Base-by-base conservation (phyloP, 306 rosid species). In the Begonia fuchsioides region DNA sequence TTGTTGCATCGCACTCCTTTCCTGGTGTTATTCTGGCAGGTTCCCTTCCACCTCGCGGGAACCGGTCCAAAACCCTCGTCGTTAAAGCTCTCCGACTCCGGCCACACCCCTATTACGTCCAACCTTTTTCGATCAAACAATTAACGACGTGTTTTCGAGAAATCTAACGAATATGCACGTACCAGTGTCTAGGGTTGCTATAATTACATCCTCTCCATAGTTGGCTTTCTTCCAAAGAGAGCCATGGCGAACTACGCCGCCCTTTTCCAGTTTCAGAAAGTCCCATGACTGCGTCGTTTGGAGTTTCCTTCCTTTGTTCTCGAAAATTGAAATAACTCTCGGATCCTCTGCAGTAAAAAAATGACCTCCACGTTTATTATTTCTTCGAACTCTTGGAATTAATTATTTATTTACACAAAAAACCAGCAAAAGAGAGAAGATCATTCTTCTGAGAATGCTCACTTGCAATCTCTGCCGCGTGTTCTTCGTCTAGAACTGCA, bases 41-140 rank as follows among this genome's bases (percentile, higher is more conserved):
- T 50, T 64, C 93, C 95, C 60, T 69, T 81, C 95, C 95, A 85
- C 66, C 61, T 73, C 44, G 73, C 41, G 7, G 95, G 93, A 58
- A 85, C 47, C 20, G 80, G 75, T 38, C 81, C 80, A 3, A 61
- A 54, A 8, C 86, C 88, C 8, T 78, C 50, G 51, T 81, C 95
- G 11, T 72, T 43, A 32, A 81, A 78, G 65, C 93, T 86, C 17
- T n/a, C n/a, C n/a, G n/a, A n/a, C n/a, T n/a, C n/a, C n/a, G n/a
- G n/a, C n/a, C n/a, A n/a, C n/a, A n/a, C 84, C 56, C 87, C 93
- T 82, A n/a, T 19, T 19, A 19, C 2, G 26, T 2, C 26, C 2
- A 2, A 2, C 26, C 26, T 19, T 19, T 19, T 19, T 19, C 4
- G 4, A 19, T 19, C 26, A 19, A n/a, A 19, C 26, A 2, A 19